These are phyloP conservation scores for Phylloporus sp. DNA, from an alignment of 768 basidiomycete genomes.

Conservation along the genomic window DNA sequence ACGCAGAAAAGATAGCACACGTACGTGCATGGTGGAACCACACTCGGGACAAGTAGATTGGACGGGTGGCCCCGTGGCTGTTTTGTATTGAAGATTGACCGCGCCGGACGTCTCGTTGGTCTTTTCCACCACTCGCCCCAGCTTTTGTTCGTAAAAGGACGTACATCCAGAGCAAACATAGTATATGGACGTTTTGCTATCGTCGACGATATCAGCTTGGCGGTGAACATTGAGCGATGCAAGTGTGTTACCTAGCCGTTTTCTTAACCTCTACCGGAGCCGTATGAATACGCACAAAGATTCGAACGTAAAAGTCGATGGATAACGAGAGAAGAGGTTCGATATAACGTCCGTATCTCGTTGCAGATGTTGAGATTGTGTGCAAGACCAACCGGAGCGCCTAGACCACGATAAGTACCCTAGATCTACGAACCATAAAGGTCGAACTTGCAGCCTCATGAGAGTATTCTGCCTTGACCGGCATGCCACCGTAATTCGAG, in stretches of 20 bases:
- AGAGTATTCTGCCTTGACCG: conserved; percentile 85
- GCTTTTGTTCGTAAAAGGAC: conserved; percentile 74
- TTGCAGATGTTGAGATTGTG: conserved; percentile 79
- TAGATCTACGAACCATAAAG: not conserved
- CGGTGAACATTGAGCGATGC: not conserved
- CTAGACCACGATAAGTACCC: conserved; percentile 36
- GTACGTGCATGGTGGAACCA: conserved; percentile 68
- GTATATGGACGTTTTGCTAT: conserved; percentile 80
- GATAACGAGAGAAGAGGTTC: conserved; percentile 86
- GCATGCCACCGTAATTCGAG: conserved; percentile 90
- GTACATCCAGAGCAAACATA: conserved; percentile 87
- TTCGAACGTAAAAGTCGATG: conserved; percentile 94
- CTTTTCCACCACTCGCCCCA: conserved; percentile 72
- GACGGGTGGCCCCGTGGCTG: conserved; percentile 63
- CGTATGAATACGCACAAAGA: conserved; percentile 79
- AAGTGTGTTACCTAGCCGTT: conserved; percentile 57
- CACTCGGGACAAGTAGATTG: conserved; percentile 78
- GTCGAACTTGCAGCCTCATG: conserved; percentile 77
- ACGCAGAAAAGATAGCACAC: conserved; percentile 2
- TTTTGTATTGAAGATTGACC: conserved; percentile 67
- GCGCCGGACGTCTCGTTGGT: conserved; percentile 52
- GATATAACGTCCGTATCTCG: conserved; percentile 89
- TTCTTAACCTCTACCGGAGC: conserved; percentile 83
- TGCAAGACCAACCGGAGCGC: conserved; percentile 90
- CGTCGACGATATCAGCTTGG: conserved; percentile 10